Base-by-base conservation (phyloP, 768 basidiomycete genomes). In the Termitomyces sp. region DNA sequence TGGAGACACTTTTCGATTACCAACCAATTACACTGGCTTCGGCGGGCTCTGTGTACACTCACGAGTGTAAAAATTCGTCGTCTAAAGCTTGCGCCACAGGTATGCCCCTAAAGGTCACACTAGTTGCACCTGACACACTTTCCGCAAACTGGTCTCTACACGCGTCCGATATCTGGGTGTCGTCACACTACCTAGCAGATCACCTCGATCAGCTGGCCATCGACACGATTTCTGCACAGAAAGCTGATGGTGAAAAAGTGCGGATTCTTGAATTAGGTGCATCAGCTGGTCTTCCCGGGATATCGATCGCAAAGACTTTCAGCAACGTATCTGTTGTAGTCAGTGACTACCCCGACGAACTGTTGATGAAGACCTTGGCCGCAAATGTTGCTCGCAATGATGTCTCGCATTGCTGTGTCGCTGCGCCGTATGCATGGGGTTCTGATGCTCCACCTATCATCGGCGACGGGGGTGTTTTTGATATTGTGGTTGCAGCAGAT, bases 91-190 rank as follows among this genome's bases (percentile, higher is more conserved):
- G 58, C 43, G 63, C 64, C 45, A 62, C 56, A 35, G 50, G 60
- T 21, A 48, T 61, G 26, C 38, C 40, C 33, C 31, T 58, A 33
- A 57, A 53, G 50, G 75, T 89, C 50, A 72, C 74, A 0, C 69
- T 89, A 43, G 65, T 67, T 14, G 84, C 79, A 1, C 88, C 89
- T 11, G 85, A 90, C 64, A 85, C 88, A 11, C 71, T 78, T 11
- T 72, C 85, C 21, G 73, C 76, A 17, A 89, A 91, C 63, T 91
- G 89, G 89, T 75, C 80, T 1, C 68, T 91, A 3, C 89, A 92
- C 56, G 90, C 89, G 1, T 84, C 86, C 23, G 86, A 86, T 15
- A 82, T 91, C 64, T 92, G 88, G 90, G 71, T 76, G 6, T 78
- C 89, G 5, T 81, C 89, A 15, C 68, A 81, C 43, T 87, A 82